phyloP scores from a whole-genome alignment of 140 eudicot species.

The Senecio squalidus region DNA sequence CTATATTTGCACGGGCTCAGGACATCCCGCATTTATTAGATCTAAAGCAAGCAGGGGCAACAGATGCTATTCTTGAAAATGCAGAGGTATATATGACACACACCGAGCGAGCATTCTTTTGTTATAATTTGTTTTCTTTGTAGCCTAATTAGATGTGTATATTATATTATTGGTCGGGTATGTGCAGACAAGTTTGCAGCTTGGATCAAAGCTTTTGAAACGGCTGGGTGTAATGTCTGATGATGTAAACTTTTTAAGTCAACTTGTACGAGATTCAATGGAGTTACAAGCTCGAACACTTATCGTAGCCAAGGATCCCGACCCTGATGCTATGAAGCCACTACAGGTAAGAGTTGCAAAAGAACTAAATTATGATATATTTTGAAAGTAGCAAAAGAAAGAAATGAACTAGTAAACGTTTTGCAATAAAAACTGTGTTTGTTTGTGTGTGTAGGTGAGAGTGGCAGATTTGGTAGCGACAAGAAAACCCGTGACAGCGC shows the following conservation, averaged over 20 bases:
- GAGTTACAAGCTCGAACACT: constrained; percentile 77
- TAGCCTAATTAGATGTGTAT: not conserved
- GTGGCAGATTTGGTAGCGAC: constrained; percentile 54
- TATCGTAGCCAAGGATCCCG: constrained; percentile 37
- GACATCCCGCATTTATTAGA: constrained; percentile 80
- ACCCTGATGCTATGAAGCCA: constrained; percentile 56
- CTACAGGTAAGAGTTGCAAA: too few relatives aligned
- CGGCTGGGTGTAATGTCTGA: constrained; percentile 97
- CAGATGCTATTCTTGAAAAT: constrained; percentile 93
- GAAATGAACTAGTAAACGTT: not conserved
- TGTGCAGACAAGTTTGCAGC: constrained; percentile 89
- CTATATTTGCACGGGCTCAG: constrained; percentile 86
- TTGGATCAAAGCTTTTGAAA: constrained; percentile 89
- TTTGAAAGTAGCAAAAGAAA: not conserved
- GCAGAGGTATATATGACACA: constrained; percentile 58
- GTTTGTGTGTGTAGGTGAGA: constrained; percentile 63
- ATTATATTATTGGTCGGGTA: not conserved
- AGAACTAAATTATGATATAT: not conserved
- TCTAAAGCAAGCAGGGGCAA: constrained; percentile 88
- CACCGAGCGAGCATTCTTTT: too few relatives aligned
- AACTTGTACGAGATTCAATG: constrained; percentile 85
- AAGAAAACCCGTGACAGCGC: constrained; percentile 20
- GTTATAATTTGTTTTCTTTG: not conserved
- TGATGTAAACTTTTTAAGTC: constrained; percentile 74
- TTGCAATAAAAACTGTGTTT: too few relatives aligned